Evolutionary conservation across 495 filamentous ascomycete species (phyloP).

Genomic region (Penicillium psychrofluorescens): DNA sequence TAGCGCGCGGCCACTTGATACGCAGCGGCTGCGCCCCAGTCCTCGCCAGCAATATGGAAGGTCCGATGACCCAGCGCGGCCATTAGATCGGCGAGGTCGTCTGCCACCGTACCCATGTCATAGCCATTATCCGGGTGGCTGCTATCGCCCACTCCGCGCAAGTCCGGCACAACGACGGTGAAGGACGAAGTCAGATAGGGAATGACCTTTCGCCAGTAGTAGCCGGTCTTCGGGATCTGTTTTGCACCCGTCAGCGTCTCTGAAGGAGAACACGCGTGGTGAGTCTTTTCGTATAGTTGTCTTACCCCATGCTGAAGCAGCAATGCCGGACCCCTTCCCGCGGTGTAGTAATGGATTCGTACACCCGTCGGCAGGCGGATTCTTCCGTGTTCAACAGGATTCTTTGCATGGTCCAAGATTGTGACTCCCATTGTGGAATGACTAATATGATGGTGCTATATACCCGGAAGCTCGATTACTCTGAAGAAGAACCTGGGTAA

Average conservation of each 20-base stretch:
- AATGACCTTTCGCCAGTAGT: slow-evolving; percentile 37
- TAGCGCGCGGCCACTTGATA: slow-evolving; percentile 1
- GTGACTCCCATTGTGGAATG: too few relatives aligned
- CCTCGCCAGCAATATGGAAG: background rate
- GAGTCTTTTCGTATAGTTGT: background rate
- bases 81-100: slow-evolving; percentile 8
- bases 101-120: slow-evolving; percentile 28
- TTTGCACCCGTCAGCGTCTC: background rate
- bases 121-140: slow-evolving; percentile 29
- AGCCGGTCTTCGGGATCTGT: slow-evolving; percentile 33
- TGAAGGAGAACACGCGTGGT: background rate
- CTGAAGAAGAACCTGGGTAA: too few relatives aligned
- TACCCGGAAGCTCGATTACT: too few relatives aligned
- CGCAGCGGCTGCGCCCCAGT: background rate
- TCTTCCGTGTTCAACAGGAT: too few relatives aligned
- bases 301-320: background rate
- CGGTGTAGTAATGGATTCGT: background rate
- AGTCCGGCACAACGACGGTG: slow-evolving; percentile 34
- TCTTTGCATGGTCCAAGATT: too few relatives aligned
- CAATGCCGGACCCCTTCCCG: background rate
- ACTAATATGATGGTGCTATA: too few relatives aligned
- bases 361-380: too few relatives aligned
- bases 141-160: slow-evolving; percentile 37
- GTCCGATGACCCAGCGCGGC: background rate
- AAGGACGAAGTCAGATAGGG: slow-evolving; percentile 34